phyloP scores from a whole-genome alignment of 495 filamentous ascomycete genomes.

The Annulohypoxylon bovei region DNA sequence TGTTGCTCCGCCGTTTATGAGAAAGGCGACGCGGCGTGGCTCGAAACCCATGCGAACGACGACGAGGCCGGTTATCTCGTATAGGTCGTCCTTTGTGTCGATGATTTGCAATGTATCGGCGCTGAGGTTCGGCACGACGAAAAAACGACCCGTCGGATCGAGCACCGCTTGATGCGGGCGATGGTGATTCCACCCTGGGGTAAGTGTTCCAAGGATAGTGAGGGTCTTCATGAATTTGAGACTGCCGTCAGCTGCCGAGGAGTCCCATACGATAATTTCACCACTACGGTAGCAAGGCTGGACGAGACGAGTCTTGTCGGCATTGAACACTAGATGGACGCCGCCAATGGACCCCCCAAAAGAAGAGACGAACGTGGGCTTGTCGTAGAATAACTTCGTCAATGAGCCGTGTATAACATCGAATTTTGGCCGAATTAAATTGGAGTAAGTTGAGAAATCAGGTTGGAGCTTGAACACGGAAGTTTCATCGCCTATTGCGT shows the following conservation, averaged over 20 bases:
- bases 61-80: slow-evolving; percentile 26
- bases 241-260: slow-evolving; percentile 21
- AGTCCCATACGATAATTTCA: slow-evolving; percentile 45
- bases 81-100: slow-evolving; percentile 25
- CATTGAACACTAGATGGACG: slow-evolving; percentile 43
- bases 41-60: slow-evolving; percentile 8
- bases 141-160: slow-evolving; percentile 43
- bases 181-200: slow-evolving; percentile 6
- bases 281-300: slow-evolving; percentile 34
- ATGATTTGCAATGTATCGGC: slow-evolving; percentile 41
- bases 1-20: slow-evolving; percentile 21
- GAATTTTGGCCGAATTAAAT: background rate
- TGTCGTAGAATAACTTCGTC: slow-evolving; percentile 2
- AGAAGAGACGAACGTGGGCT: background rate
- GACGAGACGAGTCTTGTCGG: slow-evolving; percentile 39
- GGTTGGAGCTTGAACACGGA: slow-evolving; percentile 21
- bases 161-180: slow-evolving; percentile 45
- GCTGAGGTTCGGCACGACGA: slow-evolving; percentile 44
- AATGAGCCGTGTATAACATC: background rate
- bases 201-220: slow-evolving; percentile 1
- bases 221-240: slow-evolving; percentile 33
- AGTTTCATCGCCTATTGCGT: slow-evolving; percentile 25
- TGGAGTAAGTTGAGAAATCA: background rate
- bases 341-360: slow-evolving; percentile 15
- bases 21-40: slow-evolving; percentile 44